Evolutionary conservation across 495 filamentous ascomycete species (phyloP).

Genomic region (Penicillium longicatenatum): DNA sequence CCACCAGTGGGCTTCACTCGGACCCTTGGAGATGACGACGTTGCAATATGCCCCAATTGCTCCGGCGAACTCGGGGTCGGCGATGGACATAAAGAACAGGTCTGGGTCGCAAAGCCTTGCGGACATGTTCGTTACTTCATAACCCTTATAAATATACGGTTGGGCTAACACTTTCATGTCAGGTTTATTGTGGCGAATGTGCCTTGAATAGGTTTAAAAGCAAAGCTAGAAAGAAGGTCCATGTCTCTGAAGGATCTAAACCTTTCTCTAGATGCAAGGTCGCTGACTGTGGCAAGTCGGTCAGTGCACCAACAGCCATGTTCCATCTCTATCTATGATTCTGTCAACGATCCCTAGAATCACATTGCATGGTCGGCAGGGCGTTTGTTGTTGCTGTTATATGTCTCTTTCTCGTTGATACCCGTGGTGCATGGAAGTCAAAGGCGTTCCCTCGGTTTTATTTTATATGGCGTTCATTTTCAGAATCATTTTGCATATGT

Average conservation of each 20-base stretch:
- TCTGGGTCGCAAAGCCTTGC: constrained; percentile 73
- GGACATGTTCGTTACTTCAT: constrained; percentile 66
- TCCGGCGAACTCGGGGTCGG: constrained; percentile 66
- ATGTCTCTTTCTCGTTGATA: constrained; percentile 21
- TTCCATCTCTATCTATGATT: constrained; percentile 52
- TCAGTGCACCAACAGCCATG: constrained; percentile 41
- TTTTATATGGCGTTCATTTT: background rate
- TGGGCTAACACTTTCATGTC: background rate
- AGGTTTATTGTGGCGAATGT: constrained; percentile 77
- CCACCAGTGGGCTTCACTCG: constrained; percentile 66
- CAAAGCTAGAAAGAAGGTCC: constrained; percentile 35
- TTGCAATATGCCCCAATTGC: constrained; percentile 73
- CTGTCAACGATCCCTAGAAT: constrained; percentile 4
- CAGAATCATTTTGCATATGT: too few relatives aligned
- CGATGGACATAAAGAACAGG: constrained; percentile 60
- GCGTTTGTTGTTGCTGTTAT: constrained; percentile 11
- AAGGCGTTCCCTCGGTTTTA: constrained; percentile 19
- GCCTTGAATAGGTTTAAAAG: constrained; percentile 50
- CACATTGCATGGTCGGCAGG: constrained; percentile 21
- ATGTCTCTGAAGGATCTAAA: constrained; percentile 27
- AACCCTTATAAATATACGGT: background rate
- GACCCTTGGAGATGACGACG: constrained; percentile 60
- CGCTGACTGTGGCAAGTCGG: constrained; percentile 44
- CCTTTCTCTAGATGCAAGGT: constrained; percentile 56
- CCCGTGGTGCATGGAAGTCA: constrained; percentile 27